phyloP scores from a whole-genome alignment of 257 asterid genomes.

The Forsythia viridissima region DNA sequence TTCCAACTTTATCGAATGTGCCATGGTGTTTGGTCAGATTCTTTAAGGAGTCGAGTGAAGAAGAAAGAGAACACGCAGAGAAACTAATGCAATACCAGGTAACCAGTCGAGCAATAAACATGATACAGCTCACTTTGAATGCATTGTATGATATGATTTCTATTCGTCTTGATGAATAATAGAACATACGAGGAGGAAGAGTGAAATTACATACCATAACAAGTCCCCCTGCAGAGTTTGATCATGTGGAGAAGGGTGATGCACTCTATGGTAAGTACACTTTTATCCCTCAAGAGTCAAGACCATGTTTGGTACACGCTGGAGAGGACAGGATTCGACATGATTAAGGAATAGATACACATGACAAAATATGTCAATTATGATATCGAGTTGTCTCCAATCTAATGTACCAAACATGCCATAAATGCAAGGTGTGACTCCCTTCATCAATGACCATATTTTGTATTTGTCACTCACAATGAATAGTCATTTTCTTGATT shows the following conservation, averaged over 20 bases:
- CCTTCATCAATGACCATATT: too few relatives aligned
- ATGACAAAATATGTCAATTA: background rate
- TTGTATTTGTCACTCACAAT: background rate
- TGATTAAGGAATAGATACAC: background rate
- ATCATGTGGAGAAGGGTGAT: slow-evolving; percentile 80
- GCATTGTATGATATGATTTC: background rate
- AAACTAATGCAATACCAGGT: slow-evolving; percentile 90
- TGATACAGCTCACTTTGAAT: background rate
- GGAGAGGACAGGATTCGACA: background rate
- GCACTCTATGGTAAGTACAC: slow-evolving; percentile 63
- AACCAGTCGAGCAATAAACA: background rate
- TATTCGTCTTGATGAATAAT: background rate
- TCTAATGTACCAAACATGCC: background rate
- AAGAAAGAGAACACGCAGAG: slow-evolving; percentile 91
- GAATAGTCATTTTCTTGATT: slow-evolving; percentile 16
- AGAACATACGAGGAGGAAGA: slow-evolving; percentile 88
- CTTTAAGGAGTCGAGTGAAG: slow-evolving; percentile 76
- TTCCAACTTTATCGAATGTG: background rate
- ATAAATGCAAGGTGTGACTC: too few relatives aligned
- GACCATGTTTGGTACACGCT: background rate
- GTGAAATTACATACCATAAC: slow-evolving; percentile 56
- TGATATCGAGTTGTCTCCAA: background rate
- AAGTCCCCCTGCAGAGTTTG: slow-evolving; percentile 65
- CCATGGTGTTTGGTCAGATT: slow-evolving; percentile 48
- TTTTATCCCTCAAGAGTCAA: background rate